These are phyloP conservation scores for Odonthalia washingtoniensis DNA, from an alignment of 31 red algal species.

Conservation along the genomic window DNA sequence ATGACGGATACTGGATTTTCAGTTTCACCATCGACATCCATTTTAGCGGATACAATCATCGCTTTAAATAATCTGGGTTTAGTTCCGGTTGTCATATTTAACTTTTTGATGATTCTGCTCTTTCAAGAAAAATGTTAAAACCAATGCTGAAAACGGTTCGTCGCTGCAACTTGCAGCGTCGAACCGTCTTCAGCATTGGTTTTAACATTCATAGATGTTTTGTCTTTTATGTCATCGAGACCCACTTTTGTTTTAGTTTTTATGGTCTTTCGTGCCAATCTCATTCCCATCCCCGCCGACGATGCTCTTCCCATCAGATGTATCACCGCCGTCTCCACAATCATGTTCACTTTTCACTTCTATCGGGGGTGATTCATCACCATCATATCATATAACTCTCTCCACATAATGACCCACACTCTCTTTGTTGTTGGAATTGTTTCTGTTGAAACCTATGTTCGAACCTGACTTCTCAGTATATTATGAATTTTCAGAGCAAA, in stretches of 20 bases:
- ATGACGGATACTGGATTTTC: slow-evolving; percentile 45
- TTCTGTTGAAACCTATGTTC: too few relatives aligned
- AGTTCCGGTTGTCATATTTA: slow-evolving; percentile 52
- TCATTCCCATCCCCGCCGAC: background rate
- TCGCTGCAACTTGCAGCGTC: background rate
- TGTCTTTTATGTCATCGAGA: background rate
- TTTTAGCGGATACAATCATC: slow-evolving; percentile 55
- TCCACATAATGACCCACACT: background rate
- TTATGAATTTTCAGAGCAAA: too few relatives aligned
- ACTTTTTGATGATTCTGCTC: background rate
- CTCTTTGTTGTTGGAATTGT: too few relatives aligned
- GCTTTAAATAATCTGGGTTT: slow-evolving; percentile 57
- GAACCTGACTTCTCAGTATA: too few relatives aligned
- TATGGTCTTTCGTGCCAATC: background rate
- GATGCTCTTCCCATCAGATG: background rate
- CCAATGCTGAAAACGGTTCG: background rate
- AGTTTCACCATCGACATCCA: slow-evolving; percentile 14
- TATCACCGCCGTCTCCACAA: background rate
- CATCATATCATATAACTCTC: background rate
- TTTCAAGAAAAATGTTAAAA: background rate
- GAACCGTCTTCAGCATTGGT: background rate
- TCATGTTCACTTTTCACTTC: background rate
- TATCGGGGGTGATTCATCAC: background rate
- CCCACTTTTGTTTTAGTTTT: background rate
- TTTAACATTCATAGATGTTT: background rate